These are phyloP conservation scores for Paramecium sonneborni DNA, from an alignment of 73 alveolate species.

Conservation along the genomic window DNA sequence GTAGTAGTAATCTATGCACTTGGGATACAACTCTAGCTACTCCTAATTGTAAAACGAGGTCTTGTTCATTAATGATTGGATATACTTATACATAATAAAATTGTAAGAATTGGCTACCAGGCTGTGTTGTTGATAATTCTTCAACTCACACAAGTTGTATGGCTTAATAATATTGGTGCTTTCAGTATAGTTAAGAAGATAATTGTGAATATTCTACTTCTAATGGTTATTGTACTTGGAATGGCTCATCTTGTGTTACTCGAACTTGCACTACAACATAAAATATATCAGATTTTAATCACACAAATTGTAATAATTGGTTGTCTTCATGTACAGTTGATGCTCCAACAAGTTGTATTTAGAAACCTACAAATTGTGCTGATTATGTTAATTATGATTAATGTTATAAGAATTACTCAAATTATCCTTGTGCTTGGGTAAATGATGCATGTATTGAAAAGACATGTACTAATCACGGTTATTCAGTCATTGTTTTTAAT, in stretches of 20 bases:
- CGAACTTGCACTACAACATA: neutral
- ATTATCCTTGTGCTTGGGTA: constrained; percentile 16
- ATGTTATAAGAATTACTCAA: neutral
- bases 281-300: neutral
- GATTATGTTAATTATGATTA: neutral
- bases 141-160: constrained; percentile 7
- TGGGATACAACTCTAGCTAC: constrained; percentile 45
- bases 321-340: constrained; percentile 23
- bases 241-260: neutral
- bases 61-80: neutral
- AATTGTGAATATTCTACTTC: neutral
- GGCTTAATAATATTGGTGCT: neutral
- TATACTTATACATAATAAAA: neutral
- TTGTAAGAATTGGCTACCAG: neutral
- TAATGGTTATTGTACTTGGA: neutral
- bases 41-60: constrained; percentile 9
- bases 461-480: constrained; percentile 36
- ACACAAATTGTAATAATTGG: neutral
- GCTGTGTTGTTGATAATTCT: neutral
- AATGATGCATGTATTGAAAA: constrained; percentile 27
- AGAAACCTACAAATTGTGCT: constrained; percentile 9
- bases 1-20: neutral
- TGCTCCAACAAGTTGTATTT: neutral
- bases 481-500: neutral
- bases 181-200: neutral